phyloP scores from a whole-genome alignment of 2,329 filamentous ascomycete genomes.

The Didymella glomerata region DNA sequence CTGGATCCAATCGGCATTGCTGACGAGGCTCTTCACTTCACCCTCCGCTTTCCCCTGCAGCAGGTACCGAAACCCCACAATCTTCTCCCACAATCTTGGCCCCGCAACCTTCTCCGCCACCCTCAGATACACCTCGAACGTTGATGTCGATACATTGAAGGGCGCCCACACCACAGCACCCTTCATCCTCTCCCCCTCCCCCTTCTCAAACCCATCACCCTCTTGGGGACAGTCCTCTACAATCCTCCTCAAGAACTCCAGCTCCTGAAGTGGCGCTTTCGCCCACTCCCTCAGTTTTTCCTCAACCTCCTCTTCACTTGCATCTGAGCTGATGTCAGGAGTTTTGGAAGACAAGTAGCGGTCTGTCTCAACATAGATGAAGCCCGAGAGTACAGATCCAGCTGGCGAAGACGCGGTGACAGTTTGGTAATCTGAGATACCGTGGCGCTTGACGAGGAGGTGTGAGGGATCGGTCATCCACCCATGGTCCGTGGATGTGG shows the following conservation, averaged over 20 bases:
- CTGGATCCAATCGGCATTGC: conserved; percentile 44
- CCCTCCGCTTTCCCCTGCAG: conserved; percentile 65
- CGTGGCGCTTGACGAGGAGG: conserved; percentile 70
- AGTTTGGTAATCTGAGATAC: conserved; percentile 67
- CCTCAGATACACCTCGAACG: conserved; percentile 71
- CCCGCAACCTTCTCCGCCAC: conserved; percentile 69
- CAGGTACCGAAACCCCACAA: conserved; percentile 84
- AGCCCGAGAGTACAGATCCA: conserved; percentile 59
- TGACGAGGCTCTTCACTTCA: conserved; percentile 48
- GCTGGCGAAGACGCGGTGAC: conserved; percentile 26
- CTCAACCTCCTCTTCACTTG: conserved; percentile 11
- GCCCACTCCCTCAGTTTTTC: conserved; percentile 63
- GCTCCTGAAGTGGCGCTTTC: conserved; percentile 73
- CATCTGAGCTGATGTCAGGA: conserved; percentile 12
- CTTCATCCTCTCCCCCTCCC: conserved; percentile 61
- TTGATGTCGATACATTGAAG: conserved; percentile 68
- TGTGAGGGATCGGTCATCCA: conserved; percentile 67
- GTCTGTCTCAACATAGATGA: conserved; percentile 86
- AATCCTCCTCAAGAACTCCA: conserved; percentile 73
- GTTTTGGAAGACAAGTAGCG: conserved; percentile 54
- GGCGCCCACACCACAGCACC: conserved; percentile 89
- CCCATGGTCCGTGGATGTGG: conserved; percentile 68
- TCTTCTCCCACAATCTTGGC: conserved; percentile 66
- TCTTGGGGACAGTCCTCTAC: conserved; percentile 71
- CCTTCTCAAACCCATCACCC: conserved; percentile 63